Evolutionary conservation across 202 grass and related monocot species (phyloP).

Genomic region (Carex sylvatica): DNA sequence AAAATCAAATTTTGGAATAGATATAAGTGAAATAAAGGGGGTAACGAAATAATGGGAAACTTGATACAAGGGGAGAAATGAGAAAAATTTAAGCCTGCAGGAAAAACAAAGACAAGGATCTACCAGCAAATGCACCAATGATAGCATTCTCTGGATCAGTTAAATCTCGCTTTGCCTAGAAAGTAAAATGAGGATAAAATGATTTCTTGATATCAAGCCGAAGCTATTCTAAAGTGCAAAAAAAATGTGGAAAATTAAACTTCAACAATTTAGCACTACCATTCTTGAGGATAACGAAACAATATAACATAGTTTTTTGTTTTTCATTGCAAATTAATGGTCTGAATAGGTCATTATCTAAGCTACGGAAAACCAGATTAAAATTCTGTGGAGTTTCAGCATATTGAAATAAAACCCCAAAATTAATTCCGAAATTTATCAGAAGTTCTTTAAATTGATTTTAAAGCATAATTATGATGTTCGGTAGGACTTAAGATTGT

Average conservation of each 20-base stretch:
- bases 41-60: not conserved
- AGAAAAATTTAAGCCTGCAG: not conserved
- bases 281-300: not conserved
- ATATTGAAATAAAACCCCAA: not conserved
- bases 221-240: not conserved
- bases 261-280: not conserved
- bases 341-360: not conserved
- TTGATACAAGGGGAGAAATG: not conserved
- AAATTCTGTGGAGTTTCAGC: not conserved
- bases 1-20: not conserved
- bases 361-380: not conserved
- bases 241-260: not conserved
- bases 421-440: not conserved
- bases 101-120: not conserved
- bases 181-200: not conserved
- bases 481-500: not conserved
- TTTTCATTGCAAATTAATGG: not conserved
- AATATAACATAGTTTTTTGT: not conserved
- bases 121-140: constrained; percentile 95
- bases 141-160: constrained; percentile 95
- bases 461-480: not conserved
- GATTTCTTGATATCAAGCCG: not conserved
- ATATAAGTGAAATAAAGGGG: not conserved
- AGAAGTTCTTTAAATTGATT: not conserved
- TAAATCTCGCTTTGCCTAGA: constrained; percentile 79